A percentile compares a stretch with the other conserved stretches of the same genome.
These are phyloP conservation scores for Emydomyces testavorans DNA, from an alignment of 2,329 filamentous ascomycete species.

Conservation along the genomic window DNA sequence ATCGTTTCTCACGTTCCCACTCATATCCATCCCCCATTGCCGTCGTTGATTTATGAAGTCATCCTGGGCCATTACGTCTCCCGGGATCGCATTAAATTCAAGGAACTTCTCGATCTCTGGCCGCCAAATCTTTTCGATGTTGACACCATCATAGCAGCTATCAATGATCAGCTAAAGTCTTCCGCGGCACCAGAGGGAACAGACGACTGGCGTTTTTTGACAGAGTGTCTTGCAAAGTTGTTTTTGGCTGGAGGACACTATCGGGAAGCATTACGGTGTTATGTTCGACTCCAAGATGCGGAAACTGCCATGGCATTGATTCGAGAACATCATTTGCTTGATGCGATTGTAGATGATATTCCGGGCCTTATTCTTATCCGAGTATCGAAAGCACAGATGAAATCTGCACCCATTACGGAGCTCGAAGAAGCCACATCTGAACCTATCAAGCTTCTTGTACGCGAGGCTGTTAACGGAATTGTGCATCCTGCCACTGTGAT, in stretches of 20 bases:
- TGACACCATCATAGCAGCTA: conserved; percentile 59
- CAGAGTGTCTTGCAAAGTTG: conserved; percentile 72
- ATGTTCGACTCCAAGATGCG: conserved; percentile 82
- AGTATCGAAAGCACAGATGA: conserved; percentile 60
- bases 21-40: conserved; percentile 65
- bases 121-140: conserved; percentile 73
- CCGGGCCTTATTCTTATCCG: conserved; percentile 76
- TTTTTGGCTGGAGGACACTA: conserved; percentile 71
- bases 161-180: conserved; percentile 71
- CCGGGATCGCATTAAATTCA: conserved; percentile 61
- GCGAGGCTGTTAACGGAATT: conserved; percentile 81
- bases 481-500: conserved; percentile 69
- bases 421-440: conserved; percentile 71
- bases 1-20: conserved; percentile 76
- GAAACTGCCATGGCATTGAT: conserved; percentile 81
- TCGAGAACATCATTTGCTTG: conserved; percentile 76
- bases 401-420: conserved; percentile 54
- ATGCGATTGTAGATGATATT: conserved; percentile 80
- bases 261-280: conserved; percentile 74
- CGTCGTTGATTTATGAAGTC: conserved; percentile 74
- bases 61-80: conserved; percentile 81
- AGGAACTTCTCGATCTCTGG: conserved; percentile 72
- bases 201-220: conserved; percentile 81
- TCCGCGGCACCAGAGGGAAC: conserved; percentile 65
- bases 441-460: conserved; percentile 72